Evolutionary conservation across 1,284 basidiomycete genomes (phyloP).

Genomic region (Rhodotorula sp.): DNA sequence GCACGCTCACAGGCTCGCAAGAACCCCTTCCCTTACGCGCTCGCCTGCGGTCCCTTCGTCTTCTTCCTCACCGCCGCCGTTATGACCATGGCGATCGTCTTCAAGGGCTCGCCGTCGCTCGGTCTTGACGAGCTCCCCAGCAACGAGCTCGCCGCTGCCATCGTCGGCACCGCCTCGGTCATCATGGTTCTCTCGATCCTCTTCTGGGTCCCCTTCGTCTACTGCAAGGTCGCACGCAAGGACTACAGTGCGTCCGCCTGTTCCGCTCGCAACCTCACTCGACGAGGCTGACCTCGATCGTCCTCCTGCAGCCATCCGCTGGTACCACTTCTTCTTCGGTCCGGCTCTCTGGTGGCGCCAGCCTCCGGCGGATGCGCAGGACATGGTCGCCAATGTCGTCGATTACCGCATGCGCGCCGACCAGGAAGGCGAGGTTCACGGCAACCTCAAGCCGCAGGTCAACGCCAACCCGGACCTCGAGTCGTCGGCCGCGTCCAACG

Average conservation of each 20-base stretch:
- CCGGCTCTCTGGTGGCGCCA: slow-evolving; percentile 55
- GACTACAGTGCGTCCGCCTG: slow-evolving; percentile 52
- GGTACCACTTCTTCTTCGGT: slow-evolving; percentile 57
- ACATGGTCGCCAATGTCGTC: slow-evolving; percentile 47
- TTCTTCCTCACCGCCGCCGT: slow-evolving; percentile 51
- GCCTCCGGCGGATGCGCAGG: slow-evolving; percentile 49
- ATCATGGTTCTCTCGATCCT: slow-evolving; percentile 52
- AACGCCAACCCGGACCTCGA: slow-evolving; percentile 1
- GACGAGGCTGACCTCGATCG: too few species aligned
- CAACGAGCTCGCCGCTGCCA: slow-evolving; percentile 52
- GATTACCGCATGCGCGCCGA: slow-evolving; percentile 51
- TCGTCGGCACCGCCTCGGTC: slow-evolving; percentile 54
- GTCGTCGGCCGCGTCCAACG: background rate
- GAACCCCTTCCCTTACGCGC: slow-evolving; percentile 50
- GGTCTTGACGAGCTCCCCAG: slow-evolving; percentile 53
- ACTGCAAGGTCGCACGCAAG: slow-evolving; percentile 55
- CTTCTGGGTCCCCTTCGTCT: slow-evolving; percentile 58
- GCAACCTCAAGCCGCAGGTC: slow-evolving; percentile 11
- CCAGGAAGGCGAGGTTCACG: background rate
- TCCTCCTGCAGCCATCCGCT: slow-evolving; percentile 36
- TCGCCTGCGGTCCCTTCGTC: slow-evolving; percentile 53
- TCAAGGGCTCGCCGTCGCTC: slow-evolving; percentile 56
- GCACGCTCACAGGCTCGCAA: slow-evolving; percentile 39
- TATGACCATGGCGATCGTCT: slow-evolving; percentile 44
- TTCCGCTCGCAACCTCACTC: background rate